These are phyloP conservation scores for Apiospora kogelbergensis DNA, from an alignment of 2,329 filamentous ascomycete species.

Conservation along the genomic window DNA sequence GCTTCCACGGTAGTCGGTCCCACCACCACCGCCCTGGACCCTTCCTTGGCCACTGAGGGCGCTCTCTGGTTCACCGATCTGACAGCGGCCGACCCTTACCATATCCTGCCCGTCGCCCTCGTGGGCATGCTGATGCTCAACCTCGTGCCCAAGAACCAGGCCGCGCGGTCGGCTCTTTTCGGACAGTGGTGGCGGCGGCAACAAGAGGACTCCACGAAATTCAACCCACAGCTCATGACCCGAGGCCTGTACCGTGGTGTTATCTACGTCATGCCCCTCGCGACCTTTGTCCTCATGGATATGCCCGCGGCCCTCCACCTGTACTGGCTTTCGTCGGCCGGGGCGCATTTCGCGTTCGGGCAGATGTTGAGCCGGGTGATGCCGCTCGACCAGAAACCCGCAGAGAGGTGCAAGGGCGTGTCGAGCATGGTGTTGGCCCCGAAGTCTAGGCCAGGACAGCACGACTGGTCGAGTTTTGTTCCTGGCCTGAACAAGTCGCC, in stretches of 20 bases:
- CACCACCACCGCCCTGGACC: conserved; percentile 27
- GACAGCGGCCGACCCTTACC: conserved; percentile 50
- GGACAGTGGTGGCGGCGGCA: conserved; percentile 6
- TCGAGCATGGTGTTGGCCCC: conserved; percentile 12
- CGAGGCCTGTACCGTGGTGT: neutral
- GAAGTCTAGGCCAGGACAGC: conserved; percentile 14
- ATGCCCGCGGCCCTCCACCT: conserved; percentile 43
- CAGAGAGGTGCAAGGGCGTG: conserved; percentile 20
- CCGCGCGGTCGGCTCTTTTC: conserved; percentile 12
- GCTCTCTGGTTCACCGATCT: conserved; percentile 58
- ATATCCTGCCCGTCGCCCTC: conserved; percentile 44
- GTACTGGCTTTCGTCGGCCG: conserved; percentile 41
- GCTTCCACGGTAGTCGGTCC: conserved; percentile 11
- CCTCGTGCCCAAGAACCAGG: conserved; percentile 30
- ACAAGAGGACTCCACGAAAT: neutral
- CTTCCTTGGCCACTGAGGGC: conserved; percentile 48
- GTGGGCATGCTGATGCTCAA: conserved; percentile 36
- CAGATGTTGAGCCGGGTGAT: conserved; percentile 22
- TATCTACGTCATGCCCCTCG: neutral
- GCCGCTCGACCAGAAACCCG: conserved; percentile 21
- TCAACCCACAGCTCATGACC: neutral
- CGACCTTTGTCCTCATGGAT: conserved; percentile 30
- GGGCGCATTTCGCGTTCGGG: conserved; percentile 22
- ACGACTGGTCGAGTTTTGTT: conserved; percentile 15
- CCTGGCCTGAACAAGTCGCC: neutral